A percentile compares a stretch with the other conserved stretches of the same genome.
phyloP scores from a whole-genome alignment of 345 rosid genomes.

The Citrus inodora region DNA sequence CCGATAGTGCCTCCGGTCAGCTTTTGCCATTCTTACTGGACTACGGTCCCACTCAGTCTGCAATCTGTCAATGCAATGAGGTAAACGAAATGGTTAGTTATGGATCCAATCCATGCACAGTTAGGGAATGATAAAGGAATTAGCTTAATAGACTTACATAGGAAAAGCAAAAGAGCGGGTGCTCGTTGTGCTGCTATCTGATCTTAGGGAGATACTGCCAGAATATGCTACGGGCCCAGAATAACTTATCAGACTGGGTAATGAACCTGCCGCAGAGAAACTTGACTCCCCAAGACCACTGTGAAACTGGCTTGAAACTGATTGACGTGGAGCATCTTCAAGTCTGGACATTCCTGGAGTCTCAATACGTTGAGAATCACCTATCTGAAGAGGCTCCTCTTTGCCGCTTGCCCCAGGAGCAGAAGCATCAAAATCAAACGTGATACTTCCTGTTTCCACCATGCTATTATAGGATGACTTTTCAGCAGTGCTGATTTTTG shows the following conservation, averaged over 20 bases:
- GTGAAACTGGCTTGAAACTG: constrained; percentile 29
- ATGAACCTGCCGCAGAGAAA: constrained; percentile 62
- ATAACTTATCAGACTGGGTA: constrained; percentile 57
- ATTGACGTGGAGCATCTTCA: constrained; percentile 22
- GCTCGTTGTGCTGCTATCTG: constrained; percentile 92
- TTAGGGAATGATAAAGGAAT: not conserved
- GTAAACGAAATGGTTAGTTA: not conserved
- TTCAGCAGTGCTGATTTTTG: constrained; percentile 10
- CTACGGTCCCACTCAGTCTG: constrained; percentile 93
- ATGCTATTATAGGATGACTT: constrained; percentile 17
- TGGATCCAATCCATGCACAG: not conserved
- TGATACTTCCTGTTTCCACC: constrained; percentile 32
- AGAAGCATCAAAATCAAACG: constrained; percentile 24
- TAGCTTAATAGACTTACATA: constrained; percentile 34
- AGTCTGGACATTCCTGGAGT: constrained; percentile 13
- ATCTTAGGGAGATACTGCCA: constrained; percentile 78
- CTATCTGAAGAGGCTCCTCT: constrained; percentile 18
- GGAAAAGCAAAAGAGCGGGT: constrained; percentile 96
- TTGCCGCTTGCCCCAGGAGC: constrained; percentile 14
- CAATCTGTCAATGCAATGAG: constrained; percentile 44
- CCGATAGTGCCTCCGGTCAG: constrained; percentile 45
- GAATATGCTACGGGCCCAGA: constrained; percentile 66
- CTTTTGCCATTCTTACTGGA: constrained; percentile 85
- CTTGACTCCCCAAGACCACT: constrained; percentile 56
- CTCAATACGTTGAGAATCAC: constrained; percentile 13